Percentiles rank a stretch among this genome's conserved stretches.
Evolutionary conservation across 2,329 filamentous ascomycete genomes (phyloP).

Genomic region (Exophiala viscosa): DNA sequence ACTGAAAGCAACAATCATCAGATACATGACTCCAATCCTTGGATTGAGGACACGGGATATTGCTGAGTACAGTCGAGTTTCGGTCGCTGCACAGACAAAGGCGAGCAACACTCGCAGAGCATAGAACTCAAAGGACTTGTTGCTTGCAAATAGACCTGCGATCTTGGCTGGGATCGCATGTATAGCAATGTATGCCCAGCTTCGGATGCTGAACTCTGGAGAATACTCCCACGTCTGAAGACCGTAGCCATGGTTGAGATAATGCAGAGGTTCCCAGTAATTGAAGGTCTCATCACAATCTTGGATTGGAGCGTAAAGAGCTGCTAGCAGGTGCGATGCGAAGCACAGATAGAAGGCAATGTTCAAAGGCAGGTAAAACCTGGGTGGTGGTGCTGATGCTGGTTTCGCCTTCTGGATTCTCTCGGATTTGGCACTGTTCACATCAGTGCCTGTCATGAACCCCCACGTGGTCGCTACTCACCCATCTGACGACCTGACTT

Average conservation of each 20-base stretch:
- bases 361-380: constrained; percentile 66
- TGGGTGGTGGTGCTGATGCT: constrained; percentile 27
- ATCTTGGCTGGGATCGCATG: constrained; percentile 71
- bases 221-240: constrained; percentile 99
- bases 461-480: not conserved
- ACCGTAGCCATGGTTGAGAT: constrained; percentile 86
- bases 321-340: constrained; percentile 68
- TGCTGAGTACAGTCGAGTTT: constrained; percentile 75
- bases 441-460: not conserved
- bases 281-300: constrained; percentile 99
- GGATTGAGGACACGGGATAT: constrained; percentile 74
- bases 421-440: constrained; percentile 6
- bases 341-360: constrained; percentile 78
- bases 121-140: constrained; percentile 71
- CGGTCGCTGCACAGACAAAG: constrained; percentile 71
- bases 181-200: constrained; percentile 83
- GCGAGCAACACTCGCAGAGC: constrained; percentile 74
- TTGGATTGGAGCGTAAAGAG: constrained; percentile 82
- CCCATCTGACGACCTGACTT: too few species aligned
- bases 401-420: constrained; percentile 38
- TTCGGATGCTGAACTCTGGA: constrained; percentile 87
- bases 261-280: constrained; percentile 97
- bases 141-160: constrained; percentile 52
- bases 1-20: constrained; percentile 71
- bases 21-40: constrained; percentile 78